Evolutionary conservation across 2,329 filamentous ascomycete species (phyloP).

Genomic region (Elsinoe arachidis): DNA sequence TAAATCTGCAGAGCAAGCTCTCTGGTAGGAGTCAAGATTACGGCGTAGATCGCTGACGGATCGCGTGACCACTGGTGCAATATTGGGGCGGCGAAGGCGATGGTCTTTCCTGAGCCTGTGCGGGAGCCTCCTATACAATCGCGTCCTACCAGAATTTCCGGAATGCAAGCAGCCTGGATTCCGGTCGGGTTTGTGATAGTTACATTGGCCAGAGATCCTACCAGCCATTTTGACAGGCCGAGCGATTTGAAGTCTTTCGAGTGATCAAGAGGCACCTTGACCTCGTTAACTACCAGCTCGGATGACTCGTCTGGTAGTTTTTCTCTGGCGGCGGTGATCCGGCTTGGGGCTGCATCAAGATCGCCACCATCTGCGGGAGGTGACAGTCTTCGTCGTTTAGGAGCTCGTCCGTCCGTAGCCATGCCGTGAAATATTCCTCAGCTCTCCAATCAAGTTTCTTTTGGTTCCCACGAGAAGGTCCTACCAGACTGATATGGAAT

Average conservation of each 20-base stretch:
- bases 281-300: background rate
- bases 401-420: too few species aligned
- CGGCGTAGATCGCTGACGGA: constrained; percentile 79
- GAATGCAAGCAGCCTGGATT: constrained; percentile 89
- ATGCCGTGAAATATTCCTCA: too few species aligned
- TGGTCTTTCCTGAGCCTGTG: constrained; percentile 94
- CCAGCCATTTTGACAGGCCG: constrained; percentile 72
- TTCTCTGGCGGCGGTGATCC: background rate
- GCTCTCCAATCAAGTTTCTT: too few species aligned
- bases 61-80: constrained; percentile 89
- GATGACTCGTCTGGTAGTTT: background rate
- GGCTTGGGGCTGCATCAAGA: background rate
- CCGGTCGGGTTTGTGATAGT: constrained; percentile 82
- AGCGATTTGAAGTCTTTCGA: constrained; percentile 48
- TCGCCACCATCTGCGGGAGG: too few species aligned
- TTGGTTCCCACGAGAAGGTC: too few species aligned
- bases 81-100: constrained; percentile 91
- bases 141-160: constrained; percentile 78
- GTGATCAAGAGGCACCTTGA: constrained; percentile 52
- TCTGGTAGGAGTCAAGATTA: constrained; percentile 82
- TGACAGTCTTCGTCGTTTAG: too few species aligned
- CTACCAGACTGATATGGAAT: too few species aligned
- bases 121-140: constrained; percentile 93
- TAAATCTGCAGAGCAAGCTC: constrained; percentile 94
- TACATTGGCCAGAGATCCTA: constrained; percentile 65